Percentiles rank a stretch among this genome's conserved stretches.
These are phyloP conservation scores for Chlorencoelia australis DNA, from an alignment of 2,329 filamentous ascomycete genomes.

Conservation along the genomic window DNA sequence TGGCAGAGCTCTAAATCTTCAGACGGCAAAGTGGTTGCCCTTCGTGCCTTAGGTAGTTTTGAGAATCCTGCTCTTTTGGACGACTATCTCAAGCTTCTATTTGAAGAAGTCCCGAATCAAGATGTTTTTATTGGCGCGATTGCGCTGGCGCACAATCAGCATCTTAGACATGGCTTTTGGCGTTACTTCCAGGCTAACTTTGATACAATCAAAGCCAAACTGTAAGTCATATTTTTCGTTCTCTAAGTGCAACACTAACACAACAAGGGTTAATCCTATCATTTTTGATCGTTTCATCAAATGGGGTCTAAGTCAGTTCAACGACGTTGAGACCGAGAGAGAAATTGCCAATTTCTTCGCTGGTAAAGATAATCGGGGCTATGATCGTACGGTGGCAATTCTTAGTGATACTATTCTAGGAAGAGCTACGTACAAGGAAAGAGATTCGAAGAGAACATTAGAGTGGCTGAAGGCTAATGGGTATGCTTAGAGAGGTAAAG, in stretches of 20 bases:
- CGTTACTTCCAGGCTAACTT: conserved; percentile 78
- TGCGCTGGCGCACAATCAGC: conserved; percentile 61
- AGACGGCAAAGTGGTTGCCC: conserved; percentile 81
- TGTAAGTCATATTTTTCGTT: conserved; percentile 30
- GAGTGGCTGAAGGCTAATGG: conserved; percentile 66
- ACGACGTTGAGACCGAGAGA: conserved; percentile 54
- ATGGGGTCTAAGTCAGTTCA: conserved; percentile 67
- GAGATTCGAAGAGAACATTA: conserved; percentile 62
- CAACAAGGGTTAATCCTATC: too few species aligned
- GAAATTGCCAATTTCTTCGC: conserved; percentile 82
- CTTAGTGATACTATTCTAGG: conserved; percentile 78
- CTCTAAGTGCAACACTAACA: background rate
- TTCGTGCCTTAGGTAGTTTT: conserved; percentile 65
- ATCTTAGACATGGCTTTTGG: conserved; percentile 70
- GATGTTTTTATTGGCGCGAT: conserved; percentile 79
- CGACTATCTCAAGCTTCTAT: conserved; percentile 65
- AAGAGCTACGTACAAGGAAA: conserved; percentile 69
- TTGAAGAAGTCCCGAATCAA: conserved; percentile 71
- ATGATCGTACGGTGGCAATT: conserved; percentile 76
- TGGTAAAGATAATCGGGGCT: conserved; percentile 74
- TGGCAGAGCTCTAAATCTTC: conserved; percentile 75
- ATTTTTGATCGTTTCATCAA: conserved; percentile 84
- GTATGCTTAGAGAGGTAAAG: too few species aligned
- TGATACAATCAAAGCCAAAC: conserved; percentile 58
- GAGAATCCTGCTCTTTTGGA: conserved; percentile 54